Evolutionary conservation across 768 basidiomycete genomes (phyloP), one percentile per base, ranked within the genome.

Genomic region (Dacryopinax spathularia): DNA sequence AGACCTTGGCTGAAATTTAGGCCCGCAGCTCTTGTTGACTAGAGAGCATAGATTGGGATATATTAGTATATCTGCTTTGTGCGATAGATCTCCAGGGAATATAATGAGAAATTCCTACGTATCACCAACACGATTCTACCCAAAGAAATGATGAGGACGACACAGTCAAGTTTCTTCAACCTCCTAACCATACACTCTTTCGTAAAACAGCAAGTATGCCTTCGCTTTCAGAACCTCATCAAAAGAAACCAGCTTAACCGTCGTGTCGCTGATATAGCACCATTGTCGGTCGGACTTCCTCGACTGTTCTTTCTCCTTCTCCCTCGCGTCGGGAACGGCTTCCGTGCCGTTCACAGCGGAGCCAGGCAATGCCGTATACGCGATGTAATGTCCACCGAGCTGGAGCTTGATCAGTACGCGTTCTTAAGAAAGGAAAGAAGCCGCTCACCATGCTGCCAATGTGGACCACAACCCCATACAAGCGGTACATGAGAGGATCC

Each of bases 161-260:
- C n/a, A n/a, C n/a, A n/a, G n/a, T n/a, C n/a, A n/a, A n/a, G n/a
- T n/a, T n/a, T n/a, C n/a, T n/a, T n/a, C n/a, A n/a, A 12, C 33
- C n/a, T 3, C 43, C 62, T 37, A 44, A 3, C 34, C 7, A 31
- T 65, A 63, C 27, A 87, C 77, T 62, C 87, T 81, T 76, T 91
- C 89, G 71, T 91, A 91, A 85, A 94, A 92, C 75, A 91, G 91
- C 60, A 96, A 81, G 73, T 96, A 98, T 34, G 93, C 92, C 73
- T 89, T 94, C 64, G 86, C 85, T 73, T 86, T 87, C 70, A 96
- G 77, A 1, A 96, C 94, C 72, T 96, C 94, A 43, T 93, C 90
- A 59, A 95, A 72, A 41, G 85, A 82, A 10, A 87, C 83, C 48
- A 89, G 75, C 44, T 88, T 80, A n/a, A 97, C 91, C 44, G 82